These are phyloP conservation scores for Tulasnella sp. DNA, from an alignment of 768 basidiomycete species.

Conservation along the genomic window DNA sequence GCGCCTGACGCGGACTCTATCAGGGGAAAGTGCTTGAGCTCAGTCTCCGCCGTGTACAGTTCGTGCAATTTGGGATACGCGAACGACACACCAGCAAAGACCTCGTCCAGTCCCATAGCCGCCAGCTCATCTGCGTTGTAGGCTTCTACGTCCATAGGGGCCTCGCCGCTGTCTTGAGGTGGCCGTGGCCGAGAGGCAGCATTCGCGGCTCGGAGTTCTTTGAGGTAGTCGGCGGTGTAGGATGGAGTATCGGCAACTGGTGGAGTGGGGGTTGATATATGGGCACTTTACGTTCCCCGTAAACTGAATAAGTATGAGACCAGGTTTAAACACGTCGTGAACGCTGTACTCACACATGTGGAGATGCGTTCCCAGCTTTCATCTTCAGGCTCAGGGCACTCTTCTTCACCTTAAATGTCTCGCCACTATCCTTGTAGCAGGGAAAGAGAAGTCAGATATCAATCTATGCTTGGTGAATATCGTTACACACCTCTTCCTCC, in stretches of 20 bases:
- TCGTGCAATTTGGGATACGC: background rate
- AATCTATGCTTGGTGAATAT: background rate
- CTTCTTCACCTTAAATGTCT: conserved; percentile 79
- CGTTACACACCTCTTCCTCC: conserved; percentile 59
- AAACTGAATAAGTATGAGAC: conserved; percentile 20
- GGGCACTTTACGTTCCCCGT: background rate
- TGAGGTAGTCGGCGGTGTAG: conserved; percentile 74
- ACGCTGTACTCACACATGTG: conserved; percentile 17
- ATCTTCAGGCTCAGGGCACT: conserved; percentile 69
- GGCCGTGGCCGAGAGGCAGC: conserved; percentile 22
- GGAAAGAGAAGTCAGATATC: conserved; percentile 33
- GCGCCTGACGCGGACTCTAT: background rate
- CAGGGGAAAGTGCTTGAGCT: conserved; percentile 13
- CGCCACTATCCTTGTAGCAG: conserved; percentile 51
- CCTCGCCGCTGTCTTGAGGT: background rate
- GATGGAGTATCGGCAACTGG: conserved; percentile 46
- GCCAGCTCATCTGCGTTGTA: conserved; percentile 34
- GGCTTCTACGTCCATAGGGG: conserved; percentile 6
- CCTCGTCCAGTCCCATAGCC: conserved; percentile 32
- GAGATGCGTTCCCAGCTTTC: conserved; percentile 33
- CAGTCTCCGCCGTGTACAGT: conserved; percentile 25
- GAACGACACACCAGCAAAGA: conserved; percentile 27
- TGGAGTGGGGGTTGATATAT: background rate
- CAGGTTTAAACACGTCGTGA: background rate
- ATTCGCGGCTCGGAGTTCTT: conserved; percentile 78